Percentiles rank a stretch among this genome's conserved stretches.
phyloP scores from a whole-genome alignment of 345 rosid genomes.

The Ceriops decandra region DNA sequence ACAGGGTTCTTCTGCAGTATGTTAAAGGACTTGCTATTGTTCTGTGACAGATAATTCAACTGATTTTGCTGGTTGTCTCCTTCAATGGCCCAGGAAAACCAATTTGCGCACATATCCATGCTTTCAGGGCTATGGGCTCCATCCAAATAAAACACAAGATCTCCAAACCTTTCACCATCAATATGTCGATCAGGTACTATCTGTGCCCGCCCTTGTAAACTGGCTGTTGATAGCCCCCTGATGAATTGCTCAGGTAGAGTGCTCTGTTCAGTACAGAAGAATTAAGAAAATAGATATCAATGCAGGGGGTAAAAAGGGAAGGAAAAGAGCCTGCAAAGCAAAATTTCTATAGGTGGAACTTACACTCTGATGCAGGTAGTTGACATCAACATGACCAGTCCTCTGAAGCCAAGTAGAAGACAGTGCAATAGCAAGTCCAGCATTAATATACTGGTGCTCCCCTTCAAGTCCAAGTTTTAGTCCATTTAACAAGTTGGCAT shows the following conservation, averaged over 20 bases:
- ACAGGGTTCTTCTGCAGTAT: slow-evolving; percentile 18
- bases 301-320: neutral
- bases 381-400: slow-evolving; percentile 56
- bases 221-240: slow-evolving; percentile 73
- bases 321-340: neutral
- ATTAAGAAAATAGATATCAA: slow-evolving; percentile 4
- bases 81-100: slow-evolving; percentile 73
- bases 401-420: slow-evolving; percentile 76
- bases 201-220: slow-evolving; percentile 95
- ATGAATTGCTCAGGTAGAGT: slow-evolving; percentile 74
- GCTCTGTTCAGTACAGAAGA: slow-evolving; percentile 42
- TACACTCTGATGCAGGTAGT: slow-evolving; percentile 53
- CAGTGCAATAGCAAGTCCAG: slow-evolving; percentile 83
- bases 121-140: slow-evolving; percentile 98
- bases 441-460: slow-evolving; percentile 87
- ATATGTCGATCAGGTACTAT: slow-evolving; percentile 57
- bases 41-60: slow-evolving; percentile 32
- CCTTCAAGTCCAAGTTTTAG: slow-evolving; percentile 85
- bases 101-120: slow-evolving; percentile 81
- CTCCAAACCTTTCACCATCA: slow-evolving; percentile 44
- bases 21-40: slow-evolving; percentile 35
- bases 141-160: slow-evolving; percentile 83
- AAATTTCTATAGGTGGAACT: slow-evolving; percentile 10
- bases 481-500: slow-evolving; percentile 53
- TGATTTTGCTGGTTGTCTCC: slow-evolving; percentile 38